These are phyloP conservation scores for Hirschioporus abietinus DNA, from an alignment of 768 basidiomycete genomes.

Conservation along the genomic window DNA sequence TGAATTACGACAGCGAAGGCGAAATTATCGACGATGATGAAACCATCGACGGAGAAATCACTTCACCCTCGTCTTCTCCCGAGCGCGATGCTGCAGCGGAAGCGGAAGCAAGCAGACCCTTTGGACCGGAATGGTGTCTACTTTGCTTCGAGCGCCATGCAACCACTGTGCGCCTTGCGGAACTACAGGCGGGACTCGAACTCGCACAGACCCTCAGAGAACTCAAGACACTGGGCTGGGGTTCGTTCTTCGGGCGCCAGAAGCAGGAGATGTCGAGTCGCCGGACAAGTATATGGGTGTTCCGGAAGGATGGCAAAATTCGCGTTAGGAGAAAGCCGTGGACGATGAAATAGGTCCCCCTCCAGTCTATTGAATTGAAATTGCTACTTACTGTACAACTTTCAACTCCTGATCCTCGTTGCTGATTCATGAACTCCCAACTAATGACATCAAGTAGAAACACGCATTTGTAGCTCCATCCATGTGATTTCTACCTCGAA, in stretches of 20 bases:
- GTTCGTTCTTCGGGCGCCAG: constrained; percentile 16
- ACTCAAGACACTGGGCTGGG: constrained; percentile 15
- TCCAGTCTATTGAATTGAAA: no score
- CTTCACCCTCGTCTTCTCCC: constrained; percentile 5
- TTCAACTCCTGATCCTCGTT: no score
- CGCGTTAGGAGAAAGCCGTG: constrained; percentile 39
- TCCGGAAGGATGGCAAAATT: constrained; percentile 34
- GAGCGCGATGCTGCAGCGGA: constrained; percentile 14
- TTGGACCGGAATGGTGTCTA: constrained; percentile 16
- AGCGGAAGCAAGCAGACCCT: constrained; percentile 14
- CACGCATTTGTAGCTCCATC: no score
- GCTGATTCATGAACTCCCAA: no score
- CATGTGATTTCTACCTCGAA: no score
- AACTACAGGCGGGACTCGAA: constrained; percentile 15
- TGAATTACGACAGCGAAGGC: constrained; percentile 25
- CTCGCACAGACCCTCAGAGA: constrained; percentile 14
- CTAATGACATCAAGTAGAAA: no score
- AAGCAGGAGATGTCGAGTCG: constrained; percentile 14
- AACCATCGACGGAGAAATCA: constrained; percentile 31
- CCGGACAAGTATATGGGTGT: constrained; percentile 36
- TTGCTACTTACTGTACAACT: no score
- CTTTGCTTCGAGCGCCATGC: constrained; percentile 14
- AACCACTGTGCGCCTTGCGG: constrained; percentile 12
- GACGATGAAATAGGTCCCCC: constrained; percentile 13
- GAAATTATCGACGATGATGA: constrained; percentile 38